Evolutionary conservation across 371 early-diverging fungal species (phyloP).

Genomic region (Nosema muscidifuracis): DNA sequence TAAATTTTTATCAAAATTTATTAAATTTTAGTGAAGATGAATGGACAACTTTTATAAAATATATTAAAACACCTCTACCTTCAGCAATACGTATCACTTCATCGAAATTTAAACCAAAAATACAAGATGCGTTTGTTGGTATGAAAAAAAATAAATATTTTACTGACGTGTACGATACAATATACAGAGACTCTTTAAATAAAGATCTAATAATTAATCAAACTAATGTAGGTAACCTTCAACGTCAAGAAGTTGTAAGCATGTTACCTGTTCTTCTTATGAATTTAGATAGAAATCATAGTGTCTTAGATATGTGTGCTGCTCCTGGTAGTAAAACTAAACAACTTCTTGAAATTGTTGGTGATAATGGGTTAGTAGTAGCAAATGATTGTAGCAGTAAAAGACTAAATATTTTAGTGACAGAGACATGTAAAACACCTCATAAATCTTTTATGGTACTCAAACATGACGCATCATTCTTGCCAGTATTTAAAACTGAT

Average conservation of each 20-base stretch:
- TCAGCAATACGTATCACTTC: conserved; percentile 48
- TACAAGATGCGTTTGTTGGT: conserved; percentile 24
- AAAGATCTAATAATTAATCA: conserved; percentile 44
- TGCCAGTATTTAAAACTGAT: conserved; percentile 69
- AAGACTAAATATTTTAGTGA: conserved; percentile 82
- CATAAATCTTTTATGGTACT: conserved; percentile 82
- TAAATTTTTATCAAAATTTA: conserved; percentile 43
- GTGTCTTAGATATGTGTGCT: conserved; percentile 69
- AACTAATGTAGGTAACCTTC: conserved; percentile 72
- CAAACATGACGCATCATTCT: conserved; percentile 82
- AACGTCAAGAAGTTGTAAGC: conserved; percentile 89
- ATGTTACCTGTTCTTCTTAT: conserved; percentile 91
- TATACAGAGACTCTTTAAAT: conserved; percentile 20
- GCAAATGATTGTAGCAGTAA: conserved; percentile 88
- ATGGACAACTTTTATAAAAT: conserved; percentile 25
- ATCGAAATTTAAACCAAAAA: conserved; percentile 20
- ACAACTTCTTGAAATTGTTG: conserved; percentile 70
- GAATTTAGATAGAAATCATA: conserved; percentile 78
- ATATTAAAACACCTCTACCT: conserved; percentile 50
- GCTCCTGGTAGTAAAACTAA: conserved; percentile 69
- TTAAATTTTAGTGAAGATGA: conserved; percentile 34
- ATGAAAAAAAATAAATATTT: conserved; percentile 36
- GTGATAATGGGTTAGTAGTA: conserved; percentile 74
- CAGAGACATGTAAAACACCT: conserved; percentile 80
- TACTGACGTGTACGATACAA: conserved; percentile 42